Conservation (phyloP, 176 grass and related monocot genomes). For the Paspalum vaginatum region DNA sequence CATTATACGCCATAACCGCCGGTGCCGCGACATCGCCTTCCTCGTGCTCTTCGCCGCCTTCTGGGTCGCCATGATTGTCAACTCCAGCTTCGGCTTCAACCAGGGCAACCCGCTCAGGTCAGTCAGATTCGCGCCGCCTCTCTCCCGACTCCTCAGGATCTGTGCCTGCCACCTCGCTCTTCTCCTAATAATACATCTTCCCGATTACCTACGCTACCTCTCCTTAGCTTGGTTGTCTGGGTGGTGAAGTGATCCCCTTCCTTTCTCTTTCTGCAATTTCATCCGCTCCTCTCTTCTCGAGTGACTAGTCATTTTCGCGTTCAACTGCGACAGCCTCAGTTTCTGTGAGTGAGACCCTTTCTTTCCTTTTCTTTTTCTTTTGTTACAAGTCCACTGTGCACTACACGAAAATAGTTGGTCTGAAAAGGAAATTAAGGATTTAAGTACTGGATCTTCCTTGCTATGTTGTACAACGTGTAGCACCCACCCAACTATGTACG, state of each 20-base stretch:
- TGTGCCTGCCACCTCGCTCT: not conserved
- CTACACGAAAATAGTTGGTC: not conserved
- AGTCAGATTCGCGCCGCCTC: constrained; percentile 28
- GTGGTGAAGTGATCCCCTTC: too few relatives aligned
- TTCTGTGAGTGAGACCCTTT: not conserved
- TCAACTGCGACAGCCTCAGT: not conserved
- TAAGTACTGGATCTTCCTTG: not conserved
- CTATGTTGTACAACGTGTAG: not conserved
- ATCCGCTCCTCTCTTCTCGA: not conserved
- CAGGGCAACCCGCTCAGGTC: constrained; percentile 95
- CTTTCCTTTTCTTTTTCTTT: not conserved
- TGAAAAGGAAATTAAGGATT: not conserved
- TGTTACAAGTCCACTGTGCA: not conserved
- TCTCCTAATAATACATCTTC: too few relatives aligned
- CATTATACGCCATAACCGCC: constrained; percentile 82
- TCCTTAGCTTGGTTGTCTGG: too few relatives aligned
- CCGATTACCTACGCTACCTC: too few relatives aligned
- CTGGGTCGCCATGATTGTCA: constrained; percentile 99
- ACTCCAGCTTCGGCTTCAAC: constrained; percentile 99
- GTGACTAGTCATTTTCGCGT: not conserved
- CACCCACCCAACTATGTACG: not conserved
- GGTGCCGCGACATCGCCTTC: constrained; percentile 84
- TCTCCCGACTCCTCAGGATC: not conserved
- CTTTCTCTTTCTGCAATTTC: not conserved
- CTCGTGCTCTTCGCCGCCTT: constrained; percentile 84